Percentiles rank a stretch among this genome's conserved stretches.
phyloP scores from a whole-genome alignment of 1,284 basidiomycete species.

The Afroboletus lepidellus region DNA sequence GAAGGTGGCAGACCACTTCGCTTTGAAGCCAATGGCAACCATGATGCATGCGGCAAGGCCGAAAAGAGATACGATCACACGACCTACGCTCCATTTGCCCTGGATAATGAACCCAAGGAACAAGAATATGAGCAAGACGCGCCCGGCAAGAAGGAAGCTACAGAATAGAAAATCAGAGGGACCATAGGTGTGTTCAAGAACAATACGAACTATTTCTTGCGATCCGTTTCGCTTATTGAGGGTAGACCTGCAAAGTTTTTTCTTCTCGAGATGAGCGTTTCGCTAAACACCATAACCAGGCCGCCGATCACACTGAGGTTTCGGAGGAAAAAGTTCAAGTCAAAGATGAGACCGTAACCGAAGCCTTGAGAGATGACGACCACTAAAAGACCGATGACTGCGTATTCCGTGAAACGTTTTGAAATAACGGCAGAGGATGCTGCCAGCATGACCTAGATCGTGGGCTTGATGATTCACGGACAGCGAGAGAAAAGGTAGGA shows the following conservation, averaged over 20 bases:
- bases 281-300: constrained; percentile 97
- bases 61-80: constrained; percentile 84
- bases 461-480: background rate
- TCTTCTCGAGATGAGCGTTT: constrained; percentile 86
- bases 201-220: constrained; percentile 89
- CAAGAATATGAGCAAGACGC: constrained; percentile 97
- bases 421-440: constrained; percentile 88
- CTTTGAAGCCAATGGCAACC: constrained; percentile 99
- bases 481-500: background rate
- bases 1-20: constrained; percentile 98
- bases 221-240: constrained; percentile 89
- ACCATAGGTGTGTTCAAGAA: background rate
- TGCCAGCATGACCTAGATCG: constrained; percentile 82
- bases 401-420: constrained; percentile 86
- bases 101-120: constrained; percentile 98
- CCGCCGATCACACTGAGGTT: constrained; percentile 92
- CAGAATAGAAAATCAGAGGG: constrained; percentile 4
- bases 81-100: constrained; percentile 85
- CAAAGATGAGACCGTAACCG: constrained; percentile 94
- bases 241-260: constrained; percentile 92
- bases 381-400: constrained; percentile 84
- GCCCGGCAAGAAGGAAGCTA: constrained; percentile 95
- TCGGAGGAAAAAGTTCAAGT: constrained; percentile 99
- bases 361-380: constrained; percentile 96
- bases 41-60: constrained; percentile 92